Conservation (phyloP, 225 moss, liverwort and hornwort species). For the Asterella californica region DNA sequence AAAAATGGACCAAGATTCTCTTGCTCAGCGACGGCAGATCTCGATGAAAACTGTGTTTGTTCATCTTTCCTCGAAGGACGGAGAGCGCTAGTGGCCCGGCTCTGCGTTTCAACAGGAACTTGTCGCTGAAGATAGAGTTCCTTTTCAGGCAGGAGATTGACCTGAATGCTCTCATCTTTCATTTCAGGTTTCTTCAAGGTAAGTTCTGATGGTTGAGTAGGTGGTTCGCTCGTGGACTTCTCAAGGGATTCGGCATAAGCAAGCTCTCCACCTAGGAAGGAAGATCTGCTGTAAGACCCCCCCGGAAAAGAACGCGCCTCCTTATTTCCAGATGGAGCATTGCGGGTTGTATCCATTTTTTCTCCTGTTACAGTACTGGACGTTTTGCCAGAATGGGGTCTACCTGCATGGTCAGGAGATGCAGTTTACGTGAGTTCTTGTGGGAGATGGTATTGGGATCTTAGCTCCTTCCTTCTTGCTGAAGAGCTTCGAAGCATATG, state of each 20-base stretch:
- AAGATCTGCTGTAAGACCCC: background rate
- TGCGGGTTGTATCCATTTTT: background rate
- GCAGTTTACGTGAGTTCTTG: background rate
- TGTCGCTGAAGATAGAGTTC: background rate
- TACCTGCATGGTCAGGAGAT: background rate
- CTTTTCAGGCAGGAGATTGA: background rate
- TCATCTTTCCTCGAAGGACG: background rate
- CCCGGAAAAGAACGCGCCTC: background rate
- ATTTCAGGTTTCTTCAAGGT: background rate
- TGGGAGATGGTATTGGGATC: too few species aligned
- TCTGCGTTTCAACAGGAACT: background rate
- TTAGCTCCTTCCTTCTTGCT: too few species aligned
- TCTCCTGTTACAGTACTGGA: too few species aligned
- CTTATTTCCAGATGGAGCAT: too few species aligned
- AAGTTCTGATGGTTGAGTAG: background rate
- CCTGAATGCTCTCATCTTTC: slow-evolving; percentile 16
- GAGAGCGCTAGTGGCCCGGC: background rate
- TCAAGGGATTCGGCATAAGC: background rate
- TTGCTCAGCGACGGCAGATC: background rate
- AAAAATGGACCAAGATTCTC: too few species aligned
- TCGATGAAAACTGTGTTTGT: background rate
- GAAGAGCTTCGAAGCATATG: too few species aligned
- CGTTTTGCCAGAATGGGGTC: background rate
- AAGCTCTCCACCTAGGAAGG: background rate
- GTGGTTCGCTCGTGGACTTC: background rate